phyloP scores from a whole-genome alignment of 1,284 basidiomycete species.

The Marasmius fiardii region DNA sequence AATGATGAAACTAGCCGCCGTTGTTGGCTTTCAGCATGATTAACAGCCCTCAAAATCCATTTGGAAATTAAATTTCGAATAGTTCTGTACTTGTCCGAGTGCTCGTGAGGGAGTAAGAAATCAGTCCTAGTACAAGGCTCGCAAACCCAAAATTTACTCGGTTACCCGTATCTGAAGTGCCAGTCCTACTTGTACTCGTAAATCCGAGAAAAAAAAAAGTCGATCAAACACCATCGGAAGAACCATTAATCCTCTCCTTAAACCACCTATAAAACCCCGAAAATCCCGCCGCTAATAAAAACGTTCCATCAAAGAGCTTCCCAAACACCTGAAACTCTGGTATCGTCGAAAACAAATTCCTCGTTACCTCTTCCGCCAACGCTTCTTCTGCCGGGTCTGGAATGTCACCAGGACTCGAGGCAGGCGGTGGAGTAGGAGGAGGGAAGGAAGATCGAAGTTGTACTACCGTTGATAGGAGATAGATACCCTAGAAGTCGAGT shows the following conservation, averaged over 20 bases:
- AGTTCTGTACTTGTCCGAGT: too few species aligned
- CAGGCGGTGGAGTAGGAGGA: constrained; percentile 28
- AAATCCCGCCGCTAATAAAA: constrained; percentile 51
- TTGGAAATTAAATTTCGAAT: too few species aligned
- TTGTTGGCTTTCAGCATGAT: too few species aligned
- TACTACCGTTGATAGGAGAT: constrained; percentile 72
- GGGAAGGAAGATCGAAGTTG: constrained; percentile 77
- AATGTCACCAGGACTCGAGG: too few species aligned
- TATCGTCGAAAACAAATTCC: constrained; percentile 69
- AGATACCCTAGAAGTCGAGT: constrained; percentile 54
- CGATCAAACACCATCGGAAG: constrained; percentile 17
- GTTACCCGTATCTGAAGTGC: too few species aligned
- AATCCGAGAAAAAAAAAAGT: too few species aligned
- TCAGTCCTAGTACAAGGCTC: too few species aligned
- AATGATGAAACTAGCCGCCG: too few species aligned
- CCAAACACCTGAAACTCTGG: constrained; percentile 74
- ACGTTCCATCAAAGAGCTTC: constrained; percentile 67
- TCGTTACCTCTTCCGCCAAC: constrained; percentile 12
- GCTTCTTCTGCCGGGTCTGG: constrained; percentile 4
- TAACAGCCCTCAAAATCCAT: too few species aligned
- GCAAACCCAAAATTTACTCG: too few species aligned
- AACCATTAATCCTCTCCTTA: constrained; percentile 23
- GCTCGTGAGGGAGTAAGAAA: too few species aligned
- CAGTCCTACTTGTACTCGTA: too few species aligned
- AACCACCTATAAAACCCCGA: constrained; percentile 50